Evolutionary conservation across 208 protist genomes (phyloP).

Genomic region (Leishmania braziliensis): DNA sequence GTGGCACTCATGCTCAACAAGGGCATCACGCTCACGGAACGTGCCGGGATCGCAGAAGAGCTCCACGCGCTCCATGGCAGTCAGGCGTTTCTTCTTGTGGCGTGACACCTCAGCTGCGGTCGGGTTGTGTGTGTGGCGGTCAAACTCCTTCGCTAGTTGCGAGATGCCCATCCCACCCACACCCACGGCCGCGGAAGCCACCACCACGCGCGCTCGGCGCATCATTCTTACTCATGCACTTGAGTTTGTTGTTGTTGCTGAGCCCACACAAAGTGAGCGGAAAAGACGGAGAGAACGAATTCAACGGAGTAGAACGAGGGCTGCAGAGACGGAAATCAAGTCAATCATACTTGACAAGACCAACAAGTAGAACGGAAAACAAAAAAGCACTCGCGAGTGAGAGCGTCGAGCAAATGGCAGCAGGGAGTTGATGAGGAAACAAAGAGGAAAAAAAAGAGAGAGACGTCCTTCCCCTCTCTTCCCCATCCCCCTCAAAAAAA

Average conservation of each 20-base stretch:
- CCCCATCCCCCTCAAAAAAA: neutral
- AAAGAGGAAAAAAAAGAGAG: too few species aligned
- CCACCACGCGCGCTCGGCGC: conserved; percentile 32
- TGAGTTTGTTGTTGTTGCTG: neutral
- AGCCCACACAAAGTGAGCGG: neutral
- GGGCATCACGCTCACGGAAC: conserved; percentile 94
- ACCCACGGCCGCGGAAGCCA: conserved; percentile 16
- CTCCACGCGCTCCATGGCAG: conserved; percentile 94
- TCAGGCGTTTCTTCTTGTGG: conserved; percentile 93
- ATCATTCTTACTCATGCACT: conserved; percentile 6
- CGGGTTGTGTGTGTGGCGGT: conserved; percentile 38
- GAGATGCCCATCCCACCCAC: conserved; percentile 18
- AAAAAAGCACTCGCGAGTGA: neutral
- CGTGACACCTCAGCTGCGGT: conserved; percentile 63
- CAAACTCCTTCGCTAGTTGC: conserved; percentile 28
- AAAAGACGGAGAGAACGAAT: neutral
- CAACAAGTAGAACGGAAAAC: neutral
- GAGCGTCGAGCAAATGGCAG: neutral
- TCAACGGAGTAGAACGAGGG: neutral
- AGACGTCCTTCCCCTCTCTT: too few species aligned
- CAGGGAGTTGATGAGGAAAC: neutral
- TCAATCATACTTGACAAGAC: neutral
- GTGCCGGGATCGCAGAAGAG: conserved; percentile 91
- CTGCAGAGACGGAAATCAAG: neutral
- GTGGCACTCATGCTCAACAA: conserved; percentile 92